Conservation (phyloP, 176 grass and related monocot species). For the Oryza officinalis region DNA sequence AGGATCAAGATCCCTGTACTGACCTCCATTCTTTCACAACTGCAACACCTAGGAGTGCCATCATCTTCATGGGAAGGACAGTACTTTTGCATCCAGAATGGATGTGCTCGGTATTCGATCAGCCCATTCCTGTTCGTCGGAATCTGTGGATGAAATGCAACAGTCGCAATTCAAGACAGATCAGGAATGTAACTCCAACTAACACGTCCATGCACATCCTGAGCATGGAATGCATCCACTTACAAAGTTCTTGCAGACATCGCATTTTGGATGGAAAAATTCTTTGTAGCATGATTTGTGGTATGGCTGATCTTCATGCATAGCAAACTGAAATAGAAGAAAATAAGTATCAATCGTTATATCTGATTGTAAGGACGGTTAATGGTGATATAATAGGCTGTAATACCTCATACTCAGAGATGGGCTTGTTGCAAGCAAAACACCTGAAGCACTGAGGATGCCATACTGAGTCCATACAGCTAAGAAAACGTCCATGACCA, state of each 20-base stretch:
- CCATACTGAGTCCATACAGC: conserved; percentile 81
- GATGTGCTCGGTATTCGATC: conserved; percentile 89
- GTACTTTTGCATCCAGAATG: conserved; percentile 95
- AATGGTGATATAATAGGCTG: conserved; percentile 1
- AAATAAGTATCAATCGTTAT: conserved; percentile 21
- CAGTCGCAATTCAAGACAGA: conserved; percentile 8
- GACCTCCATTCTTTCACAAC: conserved; percentile 98
- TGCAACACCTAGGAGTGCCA: conserved; percentile 88
- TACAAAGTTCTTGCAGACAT: conserved; percentile 86
- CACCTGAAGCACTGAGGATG: conserved; percentile 92
- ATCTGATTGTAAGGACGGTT: conserved; percentile 10
- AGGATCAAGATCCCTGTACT: conserved; percentile 28
- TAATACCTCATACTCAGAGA: conserved; percentile 87
- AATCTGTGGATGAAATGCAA: conserved; percentile 62
- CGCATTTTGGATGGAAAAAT: conserved; percentile 88
- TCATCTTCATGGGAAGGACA: conserved; percentile 90
- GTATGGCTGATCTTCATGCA: conserved; percentile 79
- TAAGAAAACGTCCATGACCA: conserved; percentile 70
- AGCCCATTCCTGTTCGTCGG: conserved; percentile 69
- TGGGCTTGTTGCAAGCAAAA: conserved; percentile 81
- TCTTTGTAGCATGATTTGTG: conserved; percentile 81
- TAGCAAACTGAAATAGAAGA: conserved; percentile 62
- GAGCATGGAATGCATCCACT: conserved; percentile 33
- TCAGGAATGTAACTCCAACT: conserved; percentile 20
- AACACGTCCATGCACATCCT: conserved; percentile 3